Conservation (phyloP, 257 asterid genomes). For the Solanum neorickii region DNA sequence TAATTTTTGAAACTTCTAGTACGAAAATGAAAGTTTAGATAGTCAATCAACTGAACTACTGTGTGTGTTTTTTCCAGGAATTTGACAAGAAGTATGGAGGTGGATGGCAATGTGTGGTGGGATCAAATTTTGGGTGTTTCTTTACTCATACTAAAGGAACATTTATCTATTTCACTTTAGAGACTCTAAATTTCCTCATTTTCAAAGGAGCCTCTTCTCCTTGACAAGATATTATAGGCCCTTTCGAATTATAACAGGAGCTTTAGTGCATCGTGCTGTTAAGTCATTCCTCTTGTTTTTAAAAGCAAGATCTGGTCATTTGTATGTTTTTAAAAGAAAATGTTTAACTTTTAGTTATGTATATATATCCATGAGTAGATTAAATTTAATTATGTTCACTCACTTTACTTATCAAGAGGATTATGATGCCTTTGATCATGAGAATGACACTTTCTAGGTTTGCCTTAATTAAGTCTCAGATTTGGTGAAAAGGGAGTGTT, state of each 20-base stretch:
- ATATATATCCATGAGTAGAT: background rate
- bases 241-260: background rate
- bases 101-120: conserved; percentile 99
- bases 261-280: background rate
- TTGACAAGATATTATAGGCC: background rate
- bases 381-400: background rate
- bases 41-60: background rate
- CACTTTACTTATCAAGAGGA: background rate
- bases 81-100: conserved; percentile 65
- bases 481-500: background rate
- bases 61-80: conserved; percentile 38
- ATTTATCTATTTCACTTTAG: conserved; percentile 79
- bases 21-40: background rate
- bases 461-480: background rate
- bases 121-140: conserved; percentile 87
- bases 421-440: background rate
- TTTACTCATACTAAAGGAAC: conserved; percentile 81
- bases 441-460: background rate
- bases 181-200: conserved; percentile 80
- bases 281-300: background rate
- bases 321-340: background rate
- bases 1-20: background rate
- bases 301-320: background rate
- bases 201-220: conserved; percentile 61
- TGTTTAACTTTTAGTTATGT: background rate